A percentile compares a stretch with the other conserved stretches of the same genome.
Conservation (phyloP, 768 basidiomycete species). For the Tulasnella sp. region DNA sequence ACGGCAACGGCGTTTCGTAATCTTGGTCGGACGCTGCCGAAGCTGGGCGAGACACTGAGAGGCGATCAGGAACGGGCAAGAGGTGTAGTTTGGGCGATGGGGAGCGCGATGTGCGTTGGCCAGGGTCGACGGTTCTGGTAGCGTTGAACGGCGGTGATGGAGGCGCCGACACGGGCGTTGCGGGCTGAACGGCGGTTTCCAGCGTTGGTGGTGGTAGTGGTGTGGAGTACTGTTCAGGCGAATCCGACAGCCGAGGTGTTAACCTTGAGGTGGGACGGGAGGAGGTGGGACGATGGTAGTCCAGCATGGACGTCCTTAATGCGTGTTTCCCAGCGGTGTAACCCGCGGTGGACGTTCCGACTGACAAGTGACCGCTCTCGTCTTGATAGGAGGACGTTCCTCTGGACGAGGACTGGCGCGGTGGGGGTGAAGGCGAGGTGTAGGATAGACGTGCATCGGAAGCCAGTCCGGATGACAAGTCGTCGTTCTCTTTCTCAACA, state of each 20-base stretch:
- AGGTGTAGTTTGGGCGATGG: neutral
- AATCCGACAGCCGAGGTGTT: neutral
- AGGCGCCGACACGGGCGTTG: neutral
- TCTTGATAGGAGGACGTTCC: neutral
- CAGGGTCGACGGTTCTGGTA: too few species aligned
- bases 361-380: neutral
- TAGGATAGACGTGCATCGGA: constrained; percentile 10
- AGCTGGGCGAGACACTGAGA: neutral
- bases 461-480: constrained; percentile 31
- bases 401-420: neutral
- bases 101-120: neutral
- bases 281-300: neutral
- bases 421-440: neutral
- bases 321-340: neutral
- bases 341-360: neutral
- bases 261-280: neutral
- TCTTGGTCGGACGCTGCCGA: neutral
- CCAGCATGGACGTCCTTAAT: neutral
- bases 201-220: neutral
- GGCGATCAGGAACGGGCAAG: neutral
- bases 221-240: constrained; percentile 1
- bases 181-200: neutral
- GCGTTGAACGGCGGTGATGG: neutral
- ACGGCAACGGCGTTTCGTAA: neutral
- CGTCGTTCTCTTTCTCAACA: constrained; percentile 34